Conservation (phyloP, 1,139 yeast genomes). For the Kodamaea derodonti region DNA sequence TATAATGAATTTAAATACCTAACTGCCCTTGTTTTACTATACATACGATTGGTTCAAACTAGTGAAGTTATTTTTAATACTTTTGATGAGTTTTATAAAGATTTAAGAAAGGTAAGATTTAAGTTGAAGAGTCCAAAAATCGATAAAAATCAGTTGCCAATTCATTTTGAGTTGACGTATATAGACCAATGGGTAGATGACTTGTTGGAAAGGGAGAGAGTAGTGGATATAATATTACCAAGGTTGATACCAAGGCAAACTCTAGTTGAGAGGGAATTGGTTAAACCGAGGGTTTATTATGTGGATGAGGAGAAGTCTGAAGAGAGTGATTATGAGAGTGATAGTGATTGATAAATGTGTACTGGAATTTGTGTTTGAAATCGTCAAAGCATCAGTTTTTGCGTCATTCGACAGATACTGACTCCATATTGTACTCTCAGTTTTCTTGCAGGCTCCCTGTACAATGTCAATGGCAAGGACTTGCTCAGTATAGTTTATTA, state of each 20-base stretch:
- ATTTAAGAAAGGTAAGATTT: conserved; percentile 48
- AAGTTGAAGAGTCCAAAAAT: conserved; percentile 21
- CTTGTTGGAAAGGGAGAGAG: conserved; percentile 46
- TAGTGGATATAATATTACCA: conserved; percentile 60
- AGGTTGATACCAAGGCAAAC: conserved; percentile 39
- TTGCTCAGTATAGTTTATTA: too few species aligned
- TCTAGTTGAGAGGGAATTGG: conserved; percentile 36
- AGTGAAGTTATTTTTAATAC: conserved; percentile 43
- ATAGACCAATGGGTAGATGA: conserved; percentile 63
- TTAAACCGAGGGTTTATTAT: conserved; percentile 36
- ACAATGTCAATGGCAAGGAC: too few species aligned
- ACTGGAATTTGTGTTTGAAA: too few species aligned
- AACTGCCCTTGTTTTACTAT: conserved; percentile 57
- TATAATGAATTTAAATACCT: conserved; percentile 60
- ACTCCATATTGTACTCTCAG: too few species aligned
- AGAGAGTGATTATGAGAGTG: conserved; percentile 19
- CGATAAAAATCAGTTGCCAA: conserved; percentile 22
- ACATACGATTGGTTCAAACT: conserved; percentile 48
- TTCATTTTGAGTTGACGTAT: conserved; percentile 31
- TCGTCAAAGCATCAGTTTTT: too few species aligned
- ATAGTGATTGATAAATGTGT: conserved; percentile 18
- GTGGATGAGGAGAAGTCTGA: conserved; percentile 12
- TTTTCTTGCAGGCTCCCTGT: too few species aligned
- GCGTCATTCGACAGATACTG: too few species aligned
- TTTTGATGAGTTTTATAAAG: conserved; percentile 52